Conservation (phyloP, 1,284 basidiomycete genomes). For the Apiotrichum montevideense region DNA sequence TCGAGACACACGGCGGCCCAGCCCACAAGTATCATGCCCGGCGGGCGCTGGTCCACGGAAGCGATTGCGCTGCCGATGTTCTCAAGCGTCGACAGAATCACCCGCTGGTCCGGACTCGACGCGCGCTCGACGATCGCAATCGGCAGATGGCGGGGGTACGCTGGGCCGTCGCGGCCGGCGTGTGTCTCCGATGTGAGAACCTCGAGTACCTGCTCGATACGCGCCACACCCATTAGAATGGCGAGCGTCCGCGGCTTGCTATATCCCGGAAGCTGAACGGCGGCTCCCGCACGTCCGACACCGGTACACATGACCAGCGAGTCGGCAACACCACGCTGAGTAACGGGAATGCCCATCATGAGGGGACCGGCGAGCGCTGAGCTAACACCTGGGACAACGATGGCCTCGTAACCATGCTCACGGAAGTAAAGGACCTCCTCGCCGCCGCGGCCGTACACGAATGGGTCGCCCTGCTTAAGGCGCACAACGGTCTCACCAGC, state of each 20-base stretch:
- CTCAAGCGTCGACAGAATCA: constrained; percentile 70
- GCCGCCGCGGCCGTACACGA: constrained; percentile 86
- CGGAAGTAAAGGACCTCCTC: constrained; percentile 93
- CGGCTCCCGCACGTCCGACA: constrained; percentile 78
- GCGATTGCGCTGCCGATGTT: constrained; percentile 68
- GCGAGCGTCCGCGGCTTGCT: constrained; percentile 71
- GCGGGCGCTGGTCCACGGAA: constrained; percentile 79
- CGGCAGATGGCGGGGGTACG: constrained; percentile 71
- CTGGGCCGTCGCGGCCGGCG: constrained; percentile 50
- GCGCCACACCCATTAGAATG: constrained; percentile 90
- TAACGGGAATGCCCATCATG: constrained; percentile 85
- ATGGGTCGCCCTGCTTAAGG: constrained; percentile 96
- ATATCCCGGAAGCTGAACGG: constrained; percentile 81
- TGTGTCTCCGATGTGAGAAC: constrained; percentile 49
- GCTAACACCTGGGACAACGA: constrained; percentile 82
- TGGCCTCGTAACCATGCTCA: constrained; percentile 68
- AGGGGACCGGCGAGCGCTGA: constrained; percentile 84
- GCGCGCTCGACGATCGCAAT: constrained; percentile 92
- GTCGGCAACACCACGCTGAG: constrained; percentile 90
- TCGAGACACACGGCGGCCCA: constrained; percentile 63
- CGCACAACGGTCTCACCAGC: constrained; percentile 81
- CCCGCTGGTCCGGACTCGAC: constrained; percentile 83
- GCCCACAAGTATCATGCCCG: constrained; percentile 91
- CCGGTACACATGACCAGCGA: constrained; percentile 85
- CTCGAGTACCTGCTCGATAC: constrained; percentile 65